Conservation (phyloP, 2,329 filamentous ascomycete genomes). For the Hirsutella minnesotensis region DNA sequence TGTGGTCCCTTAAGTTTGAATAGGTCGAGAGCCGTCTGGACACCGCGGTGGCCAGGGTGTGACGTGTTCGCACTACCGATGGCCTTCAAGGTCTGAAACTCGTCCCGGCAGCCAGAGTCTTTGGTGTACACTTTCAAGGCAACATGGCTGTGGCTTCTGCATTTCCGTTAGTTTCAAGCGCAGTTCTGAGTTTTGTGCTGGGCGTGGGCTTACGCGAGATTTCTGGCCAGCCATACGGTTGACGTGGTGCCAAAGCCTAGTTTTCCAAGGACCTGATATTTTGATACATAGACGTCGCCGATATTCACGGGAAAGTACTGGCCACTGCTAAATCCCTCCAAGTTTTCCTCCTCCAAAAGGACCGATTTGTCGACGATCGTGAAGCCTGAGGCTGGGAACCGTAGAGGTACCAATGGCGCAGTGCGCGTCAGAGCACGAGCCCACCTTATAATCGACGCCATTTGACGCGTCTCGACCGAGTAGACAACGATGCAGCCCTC, state of each 20-base stretch:
- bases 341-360: neutral
- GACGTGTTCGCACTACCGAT: conserved; percentile 9
- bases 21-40: conserved; percentile 17
- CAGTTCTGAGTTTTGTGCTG: too few species aligned
- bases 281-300: neutral
- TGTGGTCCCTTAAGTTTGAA: conserved; percentile 8
- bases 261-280: conserved; percentile 3
- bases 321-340: neutral
- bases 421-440: too few species aligned
- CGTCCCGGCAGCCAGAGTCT: conserved; percentile 4
- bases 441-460: too few species aligned
- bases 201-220: conserved; percentile 7
- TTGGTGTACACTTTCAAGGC: conserved; percentile 10
- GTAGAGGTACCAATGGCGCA: neutral
- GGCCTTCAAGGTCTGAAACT: conserved; percentile 10
- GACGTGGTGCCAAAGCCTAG: conserved; percentile 12
- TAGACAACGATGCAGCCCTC: too few species aligned
- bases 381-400: neutral
- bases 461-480: too few species aligned
- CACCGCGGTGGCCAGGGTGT: conserved; percentile 17
- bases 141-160: neutral
- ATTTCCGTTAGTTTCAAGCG: neutral
- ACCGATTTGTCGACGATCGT: neutral
- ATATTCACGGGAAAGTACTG: neutral
- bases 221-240: conserved; percentile 12